phyloP scores from a whole-genome alignment of 1,284 basidiomycete species.

The Ganoderma meredithae region DNA sequence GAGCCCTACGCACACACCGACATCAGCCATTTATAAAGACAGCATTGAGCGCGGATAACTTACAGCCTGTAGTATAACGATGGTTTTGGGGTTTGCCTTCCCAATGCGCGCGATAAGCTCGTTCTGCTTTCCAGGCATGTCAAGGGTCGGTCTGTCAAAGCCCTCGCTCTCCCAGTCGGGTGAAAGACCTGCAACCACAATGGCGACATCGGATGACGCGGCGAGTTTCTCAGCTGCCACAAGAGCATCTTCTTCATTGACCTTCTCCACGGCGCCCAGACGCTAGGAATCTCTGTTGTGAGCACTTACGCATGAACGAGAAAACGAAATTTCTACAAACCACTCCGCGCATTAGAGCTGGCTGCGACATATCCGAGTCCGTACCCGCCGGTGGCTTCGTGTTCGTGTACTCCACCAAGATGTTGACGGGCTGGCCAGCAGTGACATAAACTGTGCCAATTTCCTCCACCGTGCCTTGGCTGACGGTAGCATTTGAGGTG shows the following conservation, averaged over 20 bases:
- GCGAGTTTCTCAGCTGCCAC: constrained; percentile 67
- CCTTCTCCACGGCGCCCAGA: constrained; percentile 70
- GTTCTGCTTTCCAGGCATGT: constrained; percentile 67
- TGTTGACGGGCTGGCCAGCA: constrained; percentile 54
- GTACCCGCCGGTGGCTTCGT: constrained; percentile 57
- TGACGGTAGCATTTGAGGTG: constrained; percentile 26
- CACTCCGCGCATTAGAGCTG: constrained; percentile 71
- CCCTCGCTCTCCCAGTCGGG: constrained; percentile 78
- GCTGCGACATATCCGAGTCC: constrained; percentile 60
- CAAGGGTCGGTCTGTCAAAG: constrained; percentile 65
- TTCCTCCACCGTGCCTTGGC: constrained; percentile 71
- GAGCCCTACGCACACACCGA: constrained; percentile 55
- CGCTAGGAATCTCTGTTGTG: constrained; percentile 45
- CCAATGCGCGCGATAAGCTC: constrained; percentile 67
- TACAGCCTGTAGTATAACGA: constrained; percentile 75
- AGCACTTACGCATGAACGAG: not conserved
- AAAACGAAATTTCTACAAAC: constrained; percentile 46
- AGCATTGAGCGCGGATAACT: constrained; percentile 35
- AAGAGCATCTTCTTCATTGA: constrained; percentile 65
- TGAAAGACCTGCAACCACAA: constrained; percentile 71
- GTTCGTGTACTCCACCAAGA: constrained; percentile 71
- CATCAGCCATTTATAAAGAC: constrained; percentile 16
- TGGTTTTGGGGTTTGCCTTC: constrained; percentile 66
- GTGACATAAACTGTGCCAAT: constrained; percentile 54
- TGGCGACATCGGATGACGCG: constrained; percentile 59